These are phyloP conservation scores for Daedaleopsis nitida DNA, from an alignment of 768 basidiomycete species.

Conservation along the genomic window DNA sequence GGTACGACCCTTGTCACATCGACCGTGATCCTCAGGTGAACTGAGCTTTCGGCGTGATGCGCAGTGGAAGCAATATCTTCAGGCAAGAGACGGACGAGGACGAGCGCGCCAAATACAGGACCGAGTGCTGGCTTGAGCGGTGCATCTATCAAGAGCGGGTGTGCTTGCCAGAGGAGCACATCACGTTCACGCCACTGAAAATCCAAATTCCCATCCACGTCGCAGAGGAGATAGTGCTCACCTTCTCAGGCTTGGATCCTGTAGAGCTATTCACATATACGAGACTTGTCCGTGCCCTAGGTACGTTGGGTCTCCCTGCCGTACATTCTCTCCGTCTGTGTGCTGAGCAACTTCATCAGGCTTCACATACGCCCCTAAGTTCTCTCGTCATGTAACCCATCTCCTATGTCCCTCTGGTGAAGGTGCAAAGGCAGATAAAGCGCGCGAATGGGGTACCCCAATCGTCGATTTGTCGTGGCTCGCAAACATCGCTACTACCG, in stretches of 20 bases:
- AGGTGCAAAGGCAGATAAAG: constrained; percentile 80
- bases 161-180: constrained; percentile 64
- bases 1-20: constrained; percentile 42
- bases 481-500: constrained; percentile 53
- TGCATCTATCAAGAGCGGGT: constrained; percentile 80
- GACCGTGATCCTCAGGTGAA: background rate
- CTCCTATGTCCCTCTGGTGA: constrained; percentile 71
- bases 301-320: constrained; percentile 36
- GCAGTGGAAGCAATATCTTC: constrained; percentile 72
- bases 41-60: background rate
- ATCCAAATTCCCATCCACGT: constrained; percentile 59
- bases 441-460: constrained; percentile 75
- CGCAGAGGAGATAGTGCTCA: constrained; percentile 57
- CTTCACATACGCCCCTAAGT: constrained; percentile 53
- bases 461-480: constrained; percentile 78
- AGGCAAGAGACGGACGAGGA: constrained; percentile 51
- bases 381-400: constrained; percentile 74
- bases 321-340: background rate
- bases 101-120: constrained; percentile 63
- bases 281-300: constrained; percentile 68
- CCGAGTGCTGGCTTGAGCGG: constrained; percentile 93
- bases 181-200: constrained; percentile 69
- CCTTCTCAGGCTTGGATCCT: constrained; percentile 76
- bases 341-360: constrained; percentile 39
- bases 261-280: constrained; percentile 67